Percentiles rank a stretch among this genome's conserved stretches.
Conservation (phyloP, 2,329 filamentous ascomycete species). For the Kalmusia sp. region DNA sequence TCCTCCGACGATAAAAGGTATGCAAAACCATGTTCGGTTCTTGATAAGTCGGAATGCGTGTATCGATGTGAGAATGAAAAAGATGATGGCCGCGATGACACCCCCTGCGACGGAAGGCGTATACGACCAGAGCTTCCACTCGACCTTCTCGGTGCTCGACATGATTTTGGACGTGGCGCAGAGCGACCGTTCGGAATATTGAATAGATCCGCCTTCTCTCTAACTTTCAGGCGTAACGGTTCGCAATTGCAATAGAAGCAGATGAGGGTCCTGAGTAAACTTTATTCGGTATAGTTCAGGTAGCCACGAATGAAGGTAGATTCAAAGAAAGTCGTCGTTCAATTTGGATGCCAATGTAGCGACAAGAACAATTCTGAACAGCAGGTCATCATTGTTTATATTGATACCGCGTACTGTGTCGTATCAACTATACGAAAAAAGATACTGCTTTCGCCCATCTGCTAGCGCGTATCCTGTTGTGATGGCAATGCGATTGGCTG, state of each 20-base stretch:
- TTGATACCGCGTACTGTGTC: neutral
- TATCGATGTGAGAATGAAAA: conserved; percentile 49
- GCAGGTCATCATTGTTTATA: neutral
- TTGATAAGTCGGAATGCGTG: conserved; percentile 55
- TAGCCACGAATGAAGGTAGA: too few species aligned
- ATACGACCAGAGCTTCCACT: conserved; percentile 48
- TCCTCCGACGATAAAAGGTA: conserved; percentile 57
- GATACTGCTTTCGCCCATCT: neutral
- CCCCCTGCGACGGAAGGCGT: conserved; percentile 57
- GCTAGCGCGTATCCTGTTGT: neutral
- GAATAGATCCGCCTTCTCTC: too few species aligned
- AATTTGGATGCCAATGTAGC: too few species aligned
- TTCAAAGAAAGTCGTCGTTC: too few species aligned
- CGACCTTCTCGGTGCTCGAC: conserved; percentile 22
- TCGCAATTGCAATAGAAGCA: too few species aligned
- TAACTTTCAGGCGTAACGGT: too few species aligned
- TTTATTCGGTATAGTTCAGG: neutral
- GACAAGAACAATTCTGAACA: too few species aligned
- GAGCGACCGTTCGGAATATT: too few species aligned
- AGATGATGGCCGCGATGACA: conserved; percentile 57
- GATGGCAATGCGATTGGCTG: neutral
- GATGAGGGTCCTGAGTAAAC: too few species aligned
- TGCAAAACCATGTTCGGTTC: conserved; percentile 59
- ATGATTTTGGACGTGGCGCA: conserved; percentile 13
- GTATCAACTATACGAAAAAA: neutral